These are phyloP conservation scores for Xylaria polymorpha DNA, from an alignment of 2,329 filamentous ascomycete species.

Conservation along the genomic window DNA sequence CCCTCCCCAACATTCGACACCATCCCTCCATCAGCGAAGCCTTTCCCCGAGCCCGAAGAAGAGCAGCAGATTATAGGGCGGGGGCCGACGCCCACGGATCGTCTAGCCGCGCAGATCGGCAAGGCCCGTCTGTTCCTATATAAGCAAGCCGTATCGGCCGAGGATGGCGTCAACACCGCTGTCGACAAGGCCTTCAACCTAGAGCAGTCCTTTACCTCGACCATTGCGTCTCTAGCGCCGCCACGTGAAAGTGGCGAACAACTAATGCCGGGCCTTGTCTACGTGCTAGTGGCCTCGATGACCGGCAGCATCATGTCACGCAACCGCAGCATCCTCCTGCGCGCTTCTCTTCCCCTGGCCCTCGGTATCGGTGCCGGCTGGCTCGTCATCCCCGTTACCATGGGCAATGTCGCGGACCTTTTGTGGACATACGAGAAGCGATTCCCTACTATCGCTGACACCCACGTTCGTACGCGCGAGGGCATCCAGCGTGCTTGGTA, in stretches of 20 bases:
- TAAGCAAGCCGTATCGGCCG: constrained; percentile 76
- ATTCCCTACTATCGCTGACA: constrained; percentile 83
- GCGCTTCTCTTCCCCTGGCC: constrained; percentile 79
- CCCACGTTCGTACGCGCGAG: constrained; percentile 79
- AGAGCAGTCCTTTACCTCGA: constrained; percentile 90
- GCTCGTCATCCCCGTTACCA: constrained; percentile 87
- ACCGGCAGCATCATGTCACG: constrained; percentile 90
- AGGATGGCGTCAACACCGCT: constrained; percentile 84
- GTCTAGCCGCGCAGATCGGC: constrained; percentile 85
- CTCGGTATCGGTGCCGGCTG: constrained; percentile 87
- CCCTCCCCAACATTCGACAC: constrained; percentile 51
- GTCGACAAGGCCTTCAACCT: constrained; percentile 85
- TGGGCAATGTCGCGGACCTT: constrained; percentile 86
- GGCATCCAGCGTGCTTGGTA: constrained; percentile 75
- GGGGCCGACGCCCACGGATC: constrained; percentile 85
- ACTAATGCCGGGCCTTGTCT: constrained; percentile 88
- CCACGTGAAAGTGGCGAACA: constrained; percentile 86
- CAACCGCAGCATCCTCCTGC: constrained; percentile 86
- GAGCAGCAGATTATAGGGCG: constrained; percentile 46
- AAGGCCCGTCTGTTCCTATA: constrained; percentile 84
- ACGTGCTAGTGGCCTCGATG: constrained; percentile 95
- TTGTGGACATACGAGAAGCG: constrained; percentile 93
- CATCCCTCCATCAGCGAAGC: constrained; percentile 45
- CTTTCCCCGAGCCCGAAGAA: constrained; percentile 48
- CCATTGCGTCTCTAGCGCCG: constrained; percentile 88